These are phyloP conservation scores for Monosporascus sp. DNA, from an alignment of 2,329 filamentous ascomycete genomes.

Conservation along the genomic window DNA sequence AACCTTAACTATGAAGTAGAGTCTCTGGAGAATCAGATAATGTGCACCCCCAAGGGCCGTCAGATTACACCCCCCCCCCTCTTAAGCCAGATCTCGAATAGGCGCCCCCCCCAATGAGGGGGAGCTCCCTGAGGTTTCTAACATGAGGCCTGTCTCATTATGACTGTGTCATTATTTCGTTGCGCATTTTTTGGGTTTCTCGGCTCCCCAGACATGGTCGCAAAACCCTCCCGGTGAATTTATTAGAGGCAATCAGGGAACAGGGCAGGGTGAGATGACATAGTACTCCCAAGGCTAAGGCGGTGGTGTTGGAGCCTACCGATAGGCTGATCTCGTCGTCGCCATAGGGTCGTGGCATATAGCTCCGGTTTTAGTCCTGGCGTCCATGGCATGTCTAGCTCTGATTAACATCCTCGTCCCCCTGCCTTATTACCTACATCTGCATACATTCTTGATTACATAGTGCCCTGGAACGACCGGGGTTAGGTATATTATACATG, in stretches of 20 bases:
- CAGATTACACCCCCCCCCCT: slow-evolving; percentile 18
- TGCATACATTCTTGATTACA: background rate
- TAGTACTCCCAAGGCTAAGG: background rate
- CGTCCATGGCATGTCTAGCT: background rate
- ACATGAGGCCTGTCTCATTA: background rate
- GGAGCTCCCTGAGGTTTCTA: background rate
- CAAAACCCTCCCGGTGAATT: background rate
- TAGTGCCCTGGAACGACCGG: background rate
- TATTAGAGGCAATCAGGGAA: background rate
- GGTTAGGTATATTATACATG: background rate
- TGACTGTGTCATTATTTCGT: background rate
- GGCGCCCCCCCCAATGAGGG: background rate
- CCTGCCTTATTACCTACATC: background rate
- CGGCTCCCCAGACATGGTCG: background rate
- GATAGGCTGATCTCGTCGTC: background rate
- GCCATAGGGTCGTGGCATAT: background rate
- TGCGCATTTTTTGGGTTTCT: background rate
- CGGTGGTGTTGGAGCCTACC: background rate
- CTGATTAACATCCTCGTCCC: background rate
- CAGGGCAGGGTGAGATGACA: background rate
- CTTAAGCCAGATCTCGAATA: background rate
- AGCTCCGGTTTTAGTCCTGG: background rate
- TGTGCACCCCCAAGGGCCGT: slow-evolving; percentile 21
- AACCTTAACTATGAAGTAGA: slow-evolving; percentile 13
- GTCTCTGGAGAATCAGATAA: slow-evolving; percentile 20